A percentile compares a stretch with the other conserved stretches of the same genome.
Conservation (phyloP, 2,329 filamentous ascomycete species). For the Trichophyton benhamiae region DNA sequence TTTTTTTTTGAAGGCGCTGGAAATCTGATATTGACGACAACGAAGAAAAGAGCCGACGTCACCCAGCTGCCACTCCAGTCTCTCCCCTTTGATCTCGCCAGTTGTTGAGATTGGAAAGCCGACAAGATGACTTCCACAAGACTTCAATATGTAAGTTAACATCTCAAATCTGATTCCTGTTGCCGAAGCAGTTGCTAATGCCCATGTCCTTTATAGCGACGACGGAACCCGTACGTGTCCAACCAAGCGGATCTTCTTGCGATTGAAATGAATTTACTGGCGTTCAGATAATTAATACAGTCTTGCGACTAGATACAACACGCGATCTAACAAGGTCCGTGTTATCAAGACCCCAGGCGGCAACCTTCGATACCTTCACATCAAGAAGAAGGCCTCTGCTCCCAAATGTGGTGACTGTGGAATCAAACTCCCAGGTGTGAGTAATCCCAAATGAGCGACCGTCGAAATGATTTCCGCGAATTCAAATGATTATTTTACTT, state of each 20-base stretch:
- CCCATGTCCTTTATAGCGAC: conserved; percentile 44
- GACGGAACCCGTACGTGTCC: conserved; percentile 62
- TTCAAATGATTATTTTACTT: neutral
- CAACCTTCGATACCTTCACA: conserved; percentile 89
- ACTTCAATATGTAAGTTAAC: conserved; percentile 37
- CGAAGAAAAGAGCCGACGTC: conserved; percentile 31
- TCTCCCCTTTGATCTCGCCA: conserved; percentile 18
- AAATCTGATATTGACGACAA: conserved; percentile 29
- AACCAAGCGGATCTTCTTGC: conserved; percentile 7
- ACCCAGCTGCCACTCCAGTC: conserved; percentile 27
- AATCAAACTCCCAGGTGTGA: conserved; percentile 93
- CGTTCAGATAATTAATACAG: neutral
- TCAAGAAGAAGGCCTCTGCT: conserved; percentile 98
- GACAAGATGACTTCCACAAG: conserved; percentile 43
- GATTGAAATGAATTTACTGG: neutral
- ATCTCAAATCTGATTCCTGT: neutral
- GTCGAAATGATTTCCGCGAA: neutral
- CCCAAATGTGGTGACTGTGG: conserved; percentile 99
- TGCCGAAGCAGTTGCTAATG: conserved; percentile 11
- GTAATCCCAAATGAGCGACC: conserved; percentile 35
- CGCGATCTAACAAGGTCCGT: conserved; percentile 90
- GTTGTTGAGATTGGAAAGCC: conserved; percentile 32
- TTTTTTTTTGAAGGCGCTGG: conserved; percentile 18
- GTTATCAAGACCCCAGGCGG: conserved; percentile 94
- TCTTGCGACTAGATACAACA: conserved; percentile 69